Conservation (phyloP, 371 early-diverging fungal species). For the Aphelidium insulamus region DNA sequence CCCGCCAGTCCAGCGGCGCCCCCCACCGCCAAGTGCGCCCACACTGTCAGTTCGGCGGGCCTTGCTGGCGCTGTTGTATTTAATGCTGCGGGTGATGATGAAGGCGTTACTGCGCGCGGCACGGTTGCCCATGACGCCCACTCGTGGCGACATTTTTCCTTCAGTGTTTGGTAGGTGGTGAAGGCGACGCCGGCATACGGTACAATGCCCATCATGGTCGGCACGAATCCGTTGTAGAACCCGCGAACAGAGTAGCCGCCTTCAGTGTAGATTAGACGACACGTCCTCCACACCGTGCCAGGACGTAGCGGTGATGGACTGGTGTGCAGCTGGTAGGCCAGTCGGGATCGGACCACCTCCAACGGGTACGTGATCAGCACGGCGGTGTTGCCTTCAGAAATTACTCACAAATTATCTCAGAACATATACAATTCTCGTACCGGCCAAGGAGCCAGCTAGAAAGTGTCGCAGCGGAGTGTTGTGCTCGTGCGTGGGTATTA, state of each 20-base stretch:
- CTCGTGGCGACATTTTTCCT: constrained; percentile 24
- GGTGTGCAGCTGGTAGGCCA: constrained; percentile 63
- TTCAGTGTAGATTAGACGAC: constrained; percentile 27
- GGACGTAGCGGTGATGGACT: too few species aligned
- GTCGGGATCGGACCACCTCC: constrained; percentile 73
- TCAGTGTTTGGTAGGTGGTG: constrained; percentile 40
- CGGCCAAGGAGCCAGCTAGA: constrained; percentile 54
- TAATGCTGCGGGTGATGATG: constrained; percentile 6
- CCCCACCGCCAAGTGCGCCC: constrained; percentile 57
- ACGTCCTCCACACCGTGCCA: constrained; percentile 12
- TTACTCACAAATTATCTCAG: background rate
- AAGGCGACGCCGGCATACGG: constrained; percentile 91
- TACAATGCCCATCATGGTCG: constrained; percentile 77
- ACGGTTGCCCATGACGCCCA: constrained; percentile 12
- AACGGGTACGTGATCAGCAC: constrained; percentile 81
- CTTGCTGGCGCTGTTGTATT: constrained; percentile 12
- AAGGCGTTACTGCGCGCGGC: constrained; percentile 5
- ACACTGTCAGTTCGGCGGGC: constrained; percentile 22
- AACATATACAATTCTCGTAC: constrained; percentile 10
- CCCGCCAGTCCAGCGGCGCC: constrained; percentile 60
- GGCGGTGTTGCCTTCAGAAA: constrained; percentile 49
- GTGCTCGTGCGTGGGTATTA: constrained; percentile 40
- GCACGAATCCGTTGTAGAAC: constrained; percentile 79
- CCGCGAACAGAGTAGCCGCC: constrained; percentile 25
- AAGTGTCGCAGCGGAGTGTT: constrained; percentile 36